Conservation (phyloP, 305 asterid genomes). For the Petunia hybrid region DNA sequence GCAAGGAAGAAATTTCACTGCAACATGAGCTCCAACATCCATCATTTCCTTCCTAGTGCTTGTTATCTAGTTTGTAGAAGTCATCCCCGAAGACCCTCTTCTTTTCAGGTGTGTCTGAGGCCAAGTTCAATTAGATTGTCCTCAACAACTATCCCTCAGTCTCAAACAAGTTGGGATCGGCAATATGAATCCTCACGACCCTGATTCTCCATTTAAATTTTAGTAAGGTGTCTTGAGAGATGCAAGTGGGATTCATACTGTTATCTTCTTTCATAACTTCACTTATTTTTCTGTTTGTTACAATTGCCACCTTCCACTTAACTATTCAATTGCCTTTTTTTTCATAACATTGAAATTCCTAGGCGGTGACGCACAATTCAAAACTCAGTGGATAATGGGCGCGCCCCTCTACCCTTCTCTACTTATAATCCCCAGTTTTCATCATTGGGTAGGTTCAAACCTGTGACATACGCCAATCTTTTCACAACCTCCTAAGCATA, state of each 20-base stretch:
- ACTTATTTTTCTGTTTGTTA: background rate
- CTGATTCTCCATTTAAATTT: too few species aligned
- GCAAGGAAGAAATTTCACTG: constrained; percentile 13
- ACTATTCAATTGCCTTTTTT: background rate
- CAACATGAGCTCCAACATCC: constrained; percentile 4
- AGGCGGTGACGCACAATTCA: too few species aligned
- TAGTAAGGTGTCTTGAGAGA: background rate
- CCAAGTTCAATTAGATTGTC: constrained; percentile 6
- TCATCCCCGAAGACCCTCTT: background rate
- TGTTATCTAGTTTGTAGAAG: constrained; percentile 17
- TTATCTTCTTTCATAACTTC: background rate
- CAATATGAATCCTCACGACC: too few species aligned
- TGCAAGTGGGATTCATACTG: constrained; percentile 11
- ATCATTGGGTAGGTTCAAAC: too few species aligned
- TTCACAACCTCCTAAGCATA: background rate
- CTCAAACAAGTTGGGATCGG: too few species aligned
- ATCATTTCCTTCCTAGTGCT: constrained; percentile 9
- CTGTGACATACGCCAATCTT: background rate
- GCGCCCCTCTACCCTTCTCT: too few species aligned
- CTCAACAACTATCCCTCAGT: too few species aligned
- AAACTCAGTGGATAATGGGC: too few species aligned
- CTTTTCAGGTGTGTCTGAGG: background rate
- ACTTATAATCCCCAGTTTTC: too few species aligned
- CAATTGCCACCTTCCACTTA: background rate
- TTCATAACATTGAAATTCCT: background rate